Conservation (phyloP, 2,329 filamentous ascomycete genomes). For the Trichoderma citrinoviride region DNA sequence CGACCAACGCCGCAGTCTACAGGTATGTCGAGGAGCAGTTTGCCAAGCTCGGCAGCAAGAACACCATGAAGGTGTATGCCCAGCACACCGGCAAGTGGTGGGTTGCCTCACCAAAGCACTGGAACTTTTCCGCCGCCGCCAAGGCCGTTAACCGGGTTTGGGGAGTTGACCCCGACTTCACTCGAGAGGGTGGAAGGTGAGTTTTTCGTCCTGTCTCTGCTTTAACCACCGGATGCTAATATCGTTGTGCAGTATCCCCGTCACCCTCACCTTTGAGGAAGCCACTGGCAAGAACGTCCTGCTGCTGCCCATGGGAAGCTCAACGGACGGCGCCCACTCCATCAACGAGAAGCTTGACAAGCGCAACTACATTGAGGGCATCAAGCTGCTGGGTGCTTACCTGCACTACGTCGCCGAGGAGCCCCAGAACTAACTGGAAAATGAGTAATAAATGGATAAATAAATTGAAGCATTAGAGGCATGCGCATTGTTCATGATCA, state of each 20-base stretch:
- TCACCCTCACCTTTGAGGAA: slow-evolving; percentile 95
- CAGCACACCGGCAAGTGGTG: slow-evolving; percentile 98
- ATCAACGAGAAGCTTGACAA: slow-evolving; percentile 99
- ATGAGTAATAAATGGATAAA: not conserved
- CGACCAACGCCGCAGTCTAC: slow-evolving; percentile 82
- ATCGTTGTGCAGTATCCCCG: slow-evolving; percentile 68
- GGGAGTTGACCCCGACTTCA: slow-evolving; percentile 90
- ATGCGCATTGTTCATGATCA: not conserved
- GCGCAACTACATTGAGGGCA: slow-evolving; percentile 97
- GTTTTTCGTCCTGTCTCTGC: slow-evolving; percentile 25
- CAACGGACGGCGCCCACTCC: slow-evolving; percentile 92
- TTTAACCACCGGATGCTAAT: not conserved
- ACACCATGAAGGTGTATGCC: slow-evolving; percentile 75
- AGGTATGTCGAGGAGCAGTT: slow-evolving; percentile 82
- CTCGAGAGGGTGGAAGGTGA: slow-evolving; percentile 87
- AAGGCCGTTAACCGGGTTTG: slow-evolving; percentile 97
- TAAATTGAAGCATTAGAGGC: not conserved
- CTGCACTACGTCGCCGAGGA: slow-evolving; percentile 95
- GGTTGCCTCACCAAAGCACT: slow-evolving; percentile 96
- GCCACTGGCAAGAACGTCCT: slow-evolving; percentile 97
- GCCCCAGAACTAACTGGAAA: slow-evolving; percentile 47
- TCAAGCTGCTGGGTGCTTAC: slow-evolving; percentile 91
- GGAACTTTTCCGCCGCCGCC: slow-evolving; percentile 93
- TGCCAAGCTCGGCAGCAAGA: slow-evolving; percentile 86
- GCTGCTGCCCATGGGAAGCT: slow-evolving; percentile 93